Evolutionary conservation across 139 green algal genomes (phyloP).

Genomic region (Closterium sp.): DNA sequence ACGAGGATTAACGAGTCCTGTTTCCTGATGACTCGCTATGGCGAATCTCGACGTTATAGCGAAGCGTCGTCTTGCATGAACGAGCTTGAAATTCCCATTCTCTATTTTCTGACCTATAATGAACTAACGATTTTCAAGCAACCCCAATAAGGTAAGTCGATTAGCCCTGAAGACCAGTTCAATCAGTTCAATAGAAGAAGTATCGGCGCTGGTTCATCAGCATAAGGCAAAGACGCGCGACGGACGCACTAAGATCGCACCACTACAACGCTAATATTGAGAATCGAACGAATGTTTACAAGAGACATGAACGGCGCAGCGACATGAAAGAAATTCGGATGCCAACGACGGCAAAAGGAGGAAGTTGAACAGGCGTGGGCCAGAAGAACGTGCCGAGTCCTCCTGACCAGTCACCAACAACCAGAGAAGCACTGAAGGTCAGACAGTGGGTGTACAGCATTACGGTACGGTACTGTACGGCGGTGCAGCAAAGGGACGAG

Average conservation of each 20-base stretch:
- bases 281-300: too few species aligned
- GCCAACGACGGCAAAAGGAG: neutral
- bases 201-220: too few species aligned
- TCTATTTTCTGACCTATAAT: too few species aligned
- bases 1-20: neutral
- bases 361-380: neutral
- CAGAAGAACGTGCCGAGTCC: neutral
- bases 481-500: too few species aligned
- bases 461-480: too few species aligned
- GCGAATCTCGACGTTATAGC: neutral
- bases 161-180: too few species aligned
- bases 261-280: too few species aligned
- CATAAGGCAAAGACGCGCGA: neutral
- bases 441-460: too few species aligned
- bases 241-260: neutral
- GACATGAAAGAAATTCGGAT: neutral
- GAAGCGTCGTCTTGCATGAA: neutral
- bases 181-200: too few species aligned
- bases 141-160: neutral
- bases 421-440: too few species aligned
- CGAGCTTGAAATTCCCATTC: neutral
- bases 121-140: neutral
- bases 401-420: neutral
- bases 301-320: too few species aligned
- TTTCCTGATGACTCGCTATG: neutral